Percentiles rank a stretch among this genome's conserved stretches.
Conservation (phyloP, 139 green algal species). For the Coccomyxa sp. region DNA sequence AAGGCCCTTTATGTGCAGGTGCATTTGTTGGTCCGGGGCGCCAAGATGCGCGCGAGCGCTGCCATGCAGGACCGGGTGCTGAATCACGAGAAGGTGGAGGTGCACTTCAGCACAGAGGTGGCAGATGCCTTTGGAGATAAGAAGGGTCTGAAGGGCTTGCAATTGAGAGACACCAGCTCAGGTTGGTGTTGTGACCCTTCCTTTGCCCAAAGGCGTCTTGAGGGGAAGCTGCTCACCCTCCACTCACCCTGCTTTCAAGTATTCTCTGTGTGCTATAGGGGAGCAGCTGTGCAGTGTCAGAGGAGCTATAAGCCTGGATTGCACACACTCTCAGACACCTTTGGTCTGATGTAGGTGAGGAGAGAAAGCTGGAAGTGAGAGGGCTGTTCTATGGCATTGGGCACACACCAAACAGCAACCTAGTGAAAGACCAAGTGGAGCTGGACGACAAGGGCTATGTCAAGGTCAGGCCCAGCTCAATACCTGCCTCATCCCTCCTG, state of each 20-base stretch:
- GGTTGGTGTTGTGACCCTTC: conserved; percentile 10
- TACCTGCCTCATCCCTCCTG: too few species aligned
- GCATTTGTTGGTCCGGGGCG: conserved; percentile 88
- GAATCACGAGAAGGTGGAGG: conserved; percentile 32
- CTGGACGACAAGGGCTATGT: conserved; percentile 92
- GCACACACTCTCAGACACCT: background rate
- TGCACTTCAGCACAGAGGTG: conserved; percentile 81
- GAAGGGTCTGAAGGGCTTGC: conserved; percentile 51
- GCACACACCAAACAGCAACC: conserved; percentile 89
- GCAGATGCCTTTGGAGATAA: conserved; percentile 74
- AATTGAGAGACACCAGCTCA: conserved; percentile 41
- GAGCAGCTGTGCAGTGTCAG: too few species aligned
- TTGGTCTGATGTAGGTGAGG: conserved; percentile 41
- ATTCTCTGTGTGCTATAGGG: too few species aligned
- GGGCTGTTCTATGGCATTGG: conserved; percentile 99
- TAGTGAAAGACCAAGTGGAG: conserved; percentile 65
- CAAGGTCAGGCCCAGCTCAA: conserved; percentile 49
- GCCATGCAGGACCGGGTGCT: conserved; percentile 74
- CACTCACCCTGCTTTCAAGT: too few species aligned
- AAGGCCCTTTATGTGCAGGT: too few species aligned
- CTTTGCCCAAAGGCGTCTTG: too few species aligned
- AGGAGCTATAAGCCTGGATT: too few species aligned
- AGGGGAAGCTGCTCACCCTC: too few species aligned
- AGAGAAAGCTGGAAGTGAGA: conserved; percentile 56
- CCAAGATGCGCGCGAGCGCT: conserved; percentile 77